Conservation (phyloP, 2,329 filamentous ascomycete genomes). For the Trichoderma koningiopsis region DNA sequence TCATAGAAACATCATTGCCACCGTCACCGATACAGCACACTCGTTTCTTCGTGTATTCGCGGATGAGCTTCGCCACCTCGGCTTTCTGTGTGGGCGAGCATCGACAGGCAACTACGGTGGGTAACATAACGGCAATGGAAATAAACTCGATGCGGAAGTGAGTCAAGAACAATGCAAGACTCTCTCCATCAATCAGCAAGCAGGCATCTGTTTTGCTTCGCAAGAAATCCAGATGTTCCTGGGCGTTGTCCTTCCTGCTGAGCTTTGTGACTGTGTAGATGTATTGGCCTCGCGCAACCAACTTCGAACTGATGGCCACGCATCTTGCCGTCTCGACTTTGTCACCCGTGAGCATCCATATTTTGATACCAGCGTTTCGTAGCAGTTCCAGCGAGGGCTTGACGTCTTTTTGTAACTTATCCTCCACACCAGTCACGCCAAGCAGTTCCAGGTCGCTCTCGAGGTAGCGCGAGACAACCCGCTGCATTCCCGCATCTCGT, state of each 20-base stretch:
- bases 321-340: slow-evolving; percentile 98
- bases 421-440: slow-evolving; percentile 97
- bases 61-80: slow-evolving; percentile 87
- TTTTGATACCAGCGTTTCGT: slow-evolving; percentile 96
- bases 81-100: slow-evolving; percentile 98
- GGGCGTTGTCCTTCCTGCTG: slow-evolving; percentile 79
- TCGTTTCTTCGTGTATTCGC: slow-evolving; percentile 87
- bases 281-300: slow-evolving; percentile 90
- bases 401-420: slow-evolving; percentile 93
- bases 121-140: slow-evolving; percentile 80
- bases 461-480: slow-evolving; percentile 76
- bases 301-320: slow-evolving; percentile 90
- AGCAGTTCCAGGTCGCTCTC: slow-evolving; percentile 89
- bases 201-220: slow-evolving; percentile 84
- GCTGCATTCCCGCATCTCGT: slow-evolving; percentile 80
- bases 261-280: slow-evolving; percentile 91
- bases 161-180: slow-evolving; percentile 77
- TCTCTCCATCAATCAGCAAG: slow-evolving; percentile 93
- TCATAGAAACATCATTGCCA: slow-evolving; percentile 98
- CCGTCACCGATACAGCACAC: slow-evolving; percentile 98
- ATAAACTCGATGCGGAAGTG: slow-evolving; percentile 87
- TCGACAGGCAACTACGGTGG: slow-evolving; percentile 91
- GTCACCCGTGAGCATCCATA: slow-evolving; percentile 99
- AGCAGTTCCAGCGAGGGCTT: slow-evolving; percentile 93
- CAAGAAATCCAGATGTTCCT: slow-evolving; percentile 86